Conservation (phyloP, 140 eudicot species). For the Ambrosia hybrid region DNA sequence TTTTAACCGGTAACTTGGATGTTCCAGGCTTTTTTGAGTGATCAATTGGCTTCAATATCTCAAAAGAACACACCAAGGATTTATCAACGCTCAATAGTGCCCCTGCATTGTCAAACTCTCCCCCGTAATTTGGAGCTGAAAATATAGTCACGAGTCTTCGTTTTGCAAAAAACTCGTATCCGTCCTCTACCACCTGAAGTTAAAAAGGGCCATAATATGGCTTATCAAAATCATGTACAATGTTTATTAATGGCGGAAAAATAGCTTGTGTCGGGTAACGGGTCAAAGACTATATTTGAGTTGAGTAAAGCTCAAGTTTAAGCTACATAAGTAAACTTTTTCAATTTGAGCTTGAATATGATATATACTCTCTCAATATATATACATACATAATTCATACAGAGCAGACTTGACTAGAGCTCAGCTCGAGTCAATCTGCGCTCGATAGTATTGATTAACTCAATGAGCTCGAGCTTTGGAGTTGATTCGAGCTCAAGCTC, state of each 20-base stretch:
- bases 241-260: not conserved
- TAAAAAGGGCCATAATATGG: not conserved
- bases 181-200: constrained; percentile 26
- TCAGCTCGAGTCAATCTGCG: no score
- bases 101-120: constrained; percentile 49
- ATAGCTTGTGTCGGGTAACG: no score
- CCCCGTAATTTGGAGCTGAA: constrained; percentile 49
- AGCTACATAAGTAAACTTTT: no score
- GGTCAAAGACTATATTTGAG: no score
- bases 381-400: no score
- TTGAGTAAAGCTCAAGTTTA: no score
- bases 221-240: not conserved
- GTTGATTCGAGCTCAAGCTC: no score
- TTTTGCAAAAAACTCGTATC: constrained; percentile 31
- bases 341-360: no score
- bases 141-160: constrained; percentile 43
- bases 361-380: no score
- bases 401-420: no score
- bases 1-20: constrained; percentile 35
- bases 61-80: constrained; percentile 44
- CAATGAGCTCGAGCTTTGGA: no score
- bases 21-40: constrained; percentile 33
- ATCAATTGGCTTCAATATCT: constrained; percentile 42
- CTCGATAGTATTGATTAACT: no score
- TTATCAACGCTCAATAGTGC: constrained; percentile 46